A percentile compares a stretch with the other conserved stretches of the same genome.
Evolutionary conservation across 169 alveolate species (phyloP).

Genomic region (Theileria luwenshuni): DNA sequence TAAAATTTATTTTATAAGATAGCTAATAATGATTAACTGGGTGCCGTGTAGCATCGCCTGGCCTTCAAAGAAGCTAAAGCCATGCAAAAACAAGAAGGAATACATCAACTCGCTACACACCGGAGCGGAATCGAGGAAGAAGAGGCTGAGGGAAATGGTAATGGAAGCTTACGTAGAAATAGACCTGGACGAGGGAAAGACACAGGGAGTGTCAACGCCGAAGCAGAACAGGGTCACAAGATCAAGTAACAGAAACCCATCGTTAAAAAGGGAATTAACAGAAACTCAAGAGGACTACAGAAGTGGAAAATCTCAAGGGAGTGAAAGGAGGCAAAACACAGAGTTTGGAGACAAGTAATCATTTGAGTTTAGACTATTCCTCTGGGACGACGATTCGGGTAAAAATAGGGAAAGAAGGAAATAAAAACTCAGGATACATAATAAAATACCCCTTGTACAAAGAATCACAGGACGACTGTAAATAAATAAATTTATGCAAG

Average conservation of each 20-base stretch:
- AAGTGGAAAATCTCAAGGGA: background rate
- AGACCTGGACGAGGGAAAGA: constrained; percentile 1
- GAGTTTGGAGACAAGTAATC: constrained; percentile 3
- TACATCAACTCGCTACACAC: background rate
- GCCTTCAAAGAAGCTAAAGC: constrained; percentile 27
- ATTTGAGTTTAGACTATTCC: constrained; percentile 32
- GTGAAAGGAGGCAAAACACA: background rate
- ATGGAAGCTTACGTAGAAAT: constrained; percentile 2
- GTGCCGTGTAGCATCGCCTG: constrained; percentile 27
- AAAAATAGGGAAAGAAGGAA: background rate
- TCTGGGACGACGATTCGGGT: constrained; percentile 69
- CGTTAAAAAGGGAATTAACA: background rate
- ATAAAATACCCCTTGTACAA: constrained; percentile 58
- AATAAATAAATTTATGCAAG: no score
- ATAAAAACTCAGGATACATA: constrained; percentile 27
- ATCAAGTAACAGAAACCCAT: constrained; percentile 1
- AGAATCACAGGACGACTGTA: constrained; percentile 50
- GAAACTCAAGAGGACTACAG: background rate
- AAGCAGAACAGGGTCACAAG: background rate
- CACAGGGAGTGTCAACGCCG: background rate
- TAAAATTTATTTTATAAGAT: background rate
- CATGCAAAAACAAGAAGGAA: constrained; percentile 15
- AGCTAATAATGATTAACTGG: background rate
- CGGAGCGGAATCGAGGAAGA: background rate
- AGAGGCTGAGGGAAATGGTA: background rate